Percentiles rank a stretch among this genome's conserved stretches.
Evolutionary conservation across 1,139 yeast genomes (phyloP).

Genomic region (Hemisphaericaspora xylofermentans): DNA sequence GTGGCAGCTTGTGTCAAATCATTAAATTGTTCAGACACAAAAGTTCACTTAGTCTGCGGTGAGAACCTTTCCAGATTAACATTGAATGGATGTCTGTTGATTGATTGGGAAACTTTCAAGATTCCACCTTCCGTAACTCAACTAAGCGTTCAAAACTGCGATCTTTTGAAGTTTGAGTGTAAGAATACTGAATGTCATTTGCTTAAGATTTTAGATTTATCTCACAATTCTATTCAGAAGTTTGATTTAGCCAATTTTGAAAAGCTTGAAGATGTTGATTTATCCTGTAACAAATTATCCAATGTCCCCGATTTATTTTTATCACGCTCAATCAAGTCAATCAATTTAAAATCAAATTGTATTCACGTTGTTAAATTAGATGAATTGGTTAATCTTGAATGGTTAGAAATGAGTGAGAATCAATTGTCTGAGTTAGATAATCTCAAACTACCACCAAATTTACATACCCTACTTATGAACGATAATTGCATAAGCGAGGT

Average conservation of each 20-base stretch:
- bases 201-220: constrained; percentile 10
- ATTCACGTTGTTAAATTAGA: constrained; percentile 7
- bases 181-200: neutral
- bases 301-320: constrained; percentile 2
- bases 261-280: constrained; percentile 11
- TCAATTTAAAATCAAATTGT: constrained; percentile 12
- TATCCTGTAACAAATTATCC: constrained; percentile 11
- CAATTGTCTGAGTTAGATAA: constrained; percentile 6
- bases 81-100: constrained; percentile 12
- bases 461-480: constrained; percentile 11
- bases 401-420: constrained; percentile 13
- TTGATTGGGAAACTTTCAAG: constrained; percentile 10
- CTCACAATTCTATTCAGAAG: constrained; percentile 8
- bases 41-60: constrained; percentile 9
- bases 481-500: constrained; percentile 9
- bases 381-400: constrained; percentile 8
- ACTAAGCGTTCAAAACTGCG: constrained; percentile 12
- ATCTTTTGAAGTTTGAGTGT: constrained; percentile 8
- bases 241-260: constrained; percentile 8
- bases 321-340: constrained; percentile 10
- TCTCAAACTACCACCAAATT: constrained; percentile 8
- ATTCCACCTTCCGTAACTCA: constrained; percentile 10
- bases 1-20: constrained; percentile 5
- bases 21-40: constrained; percentile 10
- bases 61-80: constrained; percentile 11